Conservation (phyloP, 306 rosid species). For the Medicago lupulina region DNA sequence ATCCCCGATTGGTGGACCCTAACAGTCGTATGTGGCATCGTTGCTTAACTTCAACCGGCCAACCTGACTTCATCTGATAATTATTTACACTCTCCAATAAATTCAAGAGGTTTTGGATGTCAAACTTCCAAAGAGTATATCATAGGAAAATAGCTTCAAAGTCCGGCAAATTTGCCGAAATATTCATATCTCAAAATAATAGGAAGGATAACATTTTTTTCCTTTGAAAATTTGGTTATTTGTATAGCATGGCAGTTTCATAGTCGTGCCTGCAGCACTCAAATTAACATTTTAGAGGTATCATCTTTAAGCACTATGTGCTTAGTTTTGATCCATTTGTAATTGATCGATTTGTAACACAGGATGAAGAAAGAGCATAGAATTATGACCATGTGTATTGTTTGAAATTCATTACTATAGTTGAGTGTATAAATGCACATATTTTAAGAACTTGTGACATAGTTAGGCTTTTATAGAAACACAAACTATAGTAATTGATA, state of each 20-base stretch:
- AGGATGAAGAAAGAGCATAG: slow-evolving; percentile 16
- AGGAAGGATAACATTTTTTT: slow-evolving; percentile 50
- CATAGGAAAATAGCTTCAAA: slow-evolving; percentile 47
- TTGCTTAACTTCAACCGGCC: slow-evolving; percentile 97
- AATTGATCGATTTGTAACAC: slow-evolving; percentile 48
- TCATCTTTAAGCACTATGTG: slow-evolving; percentile 42
- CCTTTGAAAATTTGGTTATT: slow-evolving; percentile 36
- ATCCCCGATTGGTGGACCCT: slow-evolving; percentile 81
- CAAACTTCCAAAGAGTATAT: slow-evolving; percentile 45
- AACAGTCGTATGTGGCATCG: slow-evolving; percentile 99
- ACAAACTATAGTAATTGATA: too few species aligned
- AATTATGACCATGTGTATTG: not conserved
- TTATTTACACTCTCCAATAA: slow-evolving; percentile 23
- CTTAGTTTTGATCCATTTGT: slow-evolving; percentile 47
- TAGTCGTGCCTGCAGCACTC: slow-evolving; percentile 42
- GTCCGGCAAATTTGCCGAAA: slow-evolving; percentile 34
- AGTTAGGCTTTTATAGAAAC: too few species aligned
- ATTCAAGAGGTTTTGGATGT: slow-evolving; percentile 46
- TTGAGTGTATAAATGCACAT: not conserved
- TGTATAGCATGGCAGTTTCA: slow-evolving; percentile 54
- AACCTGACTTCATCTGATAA: slow-evolving; percentile 81
- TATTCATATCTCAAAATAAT: slow-evolving; percentile 56
- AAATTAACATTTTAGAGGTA: slow-evolving; percentile 33
- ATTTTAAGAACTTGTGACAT: not conserved
- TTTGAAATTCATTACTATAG: slow-evolving; percentile 7